A percentile compares a stretch with the other conserved stretches of the same genome.
Conservation (phyloP, 768 basidiomycete species). For the Pulveroboletus sp. region DNA sequence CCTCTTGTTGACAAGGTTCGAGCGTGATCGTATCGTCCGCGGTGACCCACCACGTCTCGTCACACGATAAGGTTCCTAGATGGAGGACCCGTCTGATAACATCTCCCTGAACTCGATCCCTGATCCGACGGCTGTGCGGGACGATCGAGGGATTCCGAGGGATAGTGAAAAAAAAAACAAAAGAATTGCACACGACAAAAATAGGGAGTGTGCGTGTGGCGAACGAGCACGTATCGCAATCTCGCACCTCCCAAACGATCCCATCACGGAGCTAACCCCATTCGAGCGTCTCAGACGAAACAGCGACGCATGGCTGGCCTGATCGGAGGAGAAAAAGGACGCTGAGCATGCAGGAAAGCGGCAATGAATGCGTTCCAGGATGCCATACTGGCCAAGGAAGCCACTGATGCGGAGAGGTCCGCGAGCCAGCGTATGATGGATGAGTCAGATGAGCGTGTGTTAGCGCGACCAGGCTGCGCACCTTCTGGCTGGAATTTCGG, state of each 20-base stretch:
- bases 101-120: neutral
- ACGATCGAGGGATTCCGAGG: constrained; percentile 9
- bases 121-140: constrained; percentile 8
- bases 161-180: neutral
- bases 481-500: constrained; percentile 16
- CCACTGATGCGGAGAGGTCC: constrained; percentile 9
- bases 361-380: constrained; percentile 23
- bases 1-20: no score
- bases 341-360: constrained; percentile 19
- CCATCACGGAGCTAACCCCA: constrained; percentile 13
- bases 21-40: neutral
- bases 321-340: constrained; percentile 15
- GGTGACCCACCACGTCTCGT: constrained; percentile 7
- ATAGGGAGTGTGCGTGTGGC: neutral
- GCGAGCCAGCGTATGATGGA: constrained; percentile 12
- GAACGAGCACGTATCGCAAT: no score
- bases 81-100: neutral
- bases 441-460: constrained; percentile 25
- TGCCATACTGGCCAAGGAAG: constrained; percentile 3
- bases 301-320: constrained; percentile 10
- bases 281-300: constrained; percentile 12
- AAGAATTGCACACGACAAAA: neutral
- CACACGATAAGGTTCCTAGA: neutral
- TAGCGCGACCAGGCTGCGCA: neutral
- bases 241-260: neutral